phyloP scores from a whole-genome alignment of 2,329 filamentous ascomycete genomes.

The Cryphonectria radicalis region DNA sequence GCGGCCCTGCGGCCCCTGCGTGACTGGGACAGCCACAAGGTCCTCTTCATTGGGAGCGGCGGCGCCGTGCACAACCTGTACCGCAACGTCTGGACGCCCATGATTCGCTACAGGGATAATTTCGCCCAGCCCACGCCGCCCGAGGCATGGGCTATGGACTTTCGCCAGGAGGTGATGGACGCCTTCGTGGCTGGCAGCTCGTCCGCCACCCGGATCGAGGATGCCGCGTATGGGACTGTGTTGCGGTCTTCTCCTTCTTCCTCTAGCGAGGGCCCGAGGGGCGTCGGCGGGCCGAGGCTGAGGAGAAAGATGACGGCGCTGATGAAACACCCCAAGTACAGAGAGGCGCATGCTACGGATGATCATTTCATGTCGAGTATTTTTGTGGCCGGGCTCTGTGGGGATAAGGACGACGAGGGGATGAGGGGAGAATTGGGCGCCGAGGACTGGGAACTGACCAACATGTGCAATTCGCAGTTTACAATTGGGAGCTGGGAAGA shows the following conservation, averaged over 20 bases:
- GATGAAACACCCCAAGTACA: constrained; percentile 70
- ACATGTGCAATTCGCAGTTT: constrained; percentile 67
- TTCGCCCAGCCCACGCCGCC: constrained; percentile 64
- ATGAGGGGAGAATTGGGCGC: constrained; percentile 51
- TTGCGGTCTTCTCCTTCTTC: constrained; percentile 20
- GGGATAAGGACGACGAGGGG: constrained; percentile 51
- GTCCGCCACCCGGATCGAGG: constrained; percentile 26
- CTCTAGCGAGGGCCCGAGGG: constrained; percentile 11
- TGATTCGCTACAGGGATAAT: constrained; percentile 66
- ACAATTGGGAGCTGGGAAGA: constrained; percentile 50
- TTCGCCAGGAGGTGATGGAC: constrained; percentile 67
- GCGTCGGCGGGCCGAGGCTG: constrained; percentile 53
- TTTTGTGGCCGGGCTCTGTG: constrained; percentile 63
- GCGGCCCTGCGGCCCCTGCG: constrained; percentile 59
- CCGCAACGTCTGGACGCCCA: constrained; percentile 67
- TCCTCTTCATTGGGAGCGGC: constrained; percentile 60
- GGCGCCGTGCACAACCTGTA: constrained; percentile 74
- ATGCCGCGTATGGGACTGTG: constrained; percentile 28
- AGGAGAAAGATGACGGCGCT: constrained; percentile 60
- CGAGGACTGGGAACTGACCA: constrained; percentile 69
- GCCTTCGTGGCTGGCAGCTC: constrained; percentile 53
- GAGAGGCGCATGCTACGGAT: constrained; percentile 71
- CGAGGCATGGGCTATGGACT: constrained; percentile 65
- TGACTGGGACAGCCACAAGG: constrained; percentile 47
- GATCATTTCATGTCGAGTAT: constrained; percentile 71